phyloP scores from a whole-genome alignment of 306 rosid species.

The Fragaria iinumae region DNA sequence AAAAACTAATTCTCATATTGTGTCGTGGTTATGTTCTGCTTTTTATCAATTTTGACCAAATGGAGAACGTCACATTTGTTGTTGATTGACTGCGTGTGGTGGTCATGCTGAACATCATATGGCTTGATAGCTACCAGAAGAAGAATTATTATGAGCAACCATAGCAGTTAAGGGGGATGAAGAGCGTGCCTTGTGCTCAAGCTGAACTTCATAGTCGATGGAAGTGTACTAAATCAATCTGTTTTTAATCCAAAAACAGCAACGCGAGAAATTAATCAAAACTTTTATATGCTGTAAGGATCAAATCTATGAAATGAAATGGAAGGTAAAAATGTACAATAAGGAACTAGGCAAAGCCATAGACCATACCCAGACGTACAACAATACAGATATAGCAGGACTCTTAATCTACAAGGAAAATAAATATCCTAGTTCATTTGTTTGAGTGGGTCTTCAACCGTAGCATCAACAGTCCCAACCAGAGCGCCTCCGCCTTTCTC shows the following conservation, averaged over 20 bases:
- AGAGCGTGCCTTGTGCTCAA: not conserved
- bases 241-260: not conserved
- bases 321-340: constrained; percentile 14
- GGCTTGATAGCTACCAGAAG: too few relatives aligned
- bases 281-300: not conserved
- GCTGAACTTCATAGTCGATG: not conserved
- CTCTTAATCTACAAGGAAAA: constrained; percentile 21
- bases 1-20: too few relatives aligned
- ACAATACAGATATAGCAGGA: constrained; percentile 40
- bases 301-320: not conserved
- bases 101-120: too few relatives aligned
- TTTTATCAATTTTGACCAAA: too few relatives aligned
- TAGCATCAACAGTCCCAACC: constrained; percentile 80
- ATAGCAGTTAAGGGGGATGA: not conserved
- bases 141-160: too few relatives aligned
- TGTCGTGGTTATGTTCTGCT: too few relatives aligned
- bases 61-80: too few relatives aligned
- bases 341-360: not conserved
- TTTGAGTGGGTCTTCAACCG: constrained; percentile 18
- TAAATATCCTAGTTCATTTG: constrained; percentile 22
- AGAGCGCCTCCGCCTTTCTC: constrained; percentile 84
- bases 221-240: not conserved
- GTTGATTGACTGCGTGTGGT: too few relatives aligned
- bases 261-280: not conserved
- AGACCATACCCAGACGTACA: constrained; percentile 23